Evolutionary conservation across 1,139 yeast species (phyloP).

Genomic region (Geotrichum macrosporum): DNA sequence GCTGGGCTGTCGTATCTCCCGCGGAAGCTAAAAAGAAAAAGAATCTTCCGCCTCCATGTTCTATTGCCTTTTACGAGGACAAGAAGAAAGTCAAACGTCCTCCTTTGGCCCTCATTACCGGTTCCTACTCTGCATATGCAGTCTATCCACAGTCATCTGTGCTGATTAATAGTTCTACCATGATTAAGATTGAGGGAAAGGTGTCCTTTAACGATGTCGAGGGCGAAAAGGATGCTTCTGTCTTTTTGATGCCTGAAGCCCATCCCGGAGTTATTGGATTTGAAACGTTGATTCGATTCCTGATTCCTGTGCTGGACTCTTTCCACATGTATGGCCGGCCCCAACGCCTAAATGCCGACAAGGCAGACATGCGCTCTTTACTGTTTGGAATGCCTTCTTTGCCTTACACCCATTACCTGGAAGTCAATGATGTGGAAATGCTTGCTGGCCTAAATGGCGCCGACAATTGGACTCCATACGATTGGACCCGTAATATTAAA

Average conservation of each 20-base stretch:
- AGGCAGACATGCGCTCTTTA: slow-evolving; percentile 70
- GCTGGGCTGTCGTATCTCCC: slow-evolving; percentile 90
- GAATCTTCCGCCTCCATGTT: slow-evolving; percentile 40
- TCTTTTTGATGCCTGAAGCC: slow-evolving; percentile 91
- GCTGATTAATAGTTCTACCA: slow-evolving; percentile 78
- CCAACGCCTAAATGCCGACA: slow-evolving; percentile 78
- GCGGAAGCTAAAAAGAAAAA: slow-evolving; percentile 43
- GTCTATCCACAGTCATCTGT: slow-evolving; percentile 83
- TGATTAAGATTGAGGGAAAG: slow-evolving; percentile 81
- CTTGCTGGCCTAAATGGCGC: slow-evolving; percentile 43
- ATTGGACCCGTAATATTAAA: slow-evolving; percentile 68
- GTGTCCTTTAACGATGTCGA: slow-evolving; percentile 58
- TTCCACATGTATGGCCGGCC: slow-evolving; percentile 92
- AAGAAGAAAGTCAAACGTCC: slow-evolving; percentile 54
- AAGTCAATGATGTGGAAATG: slow-evolving; percentile 50
- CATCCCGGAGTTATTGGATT: slow-evolving; percentile 93
- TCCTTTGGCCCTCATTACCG: slow-evolving; percentile 73
- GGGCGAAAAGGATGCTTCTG: slow-evolving; percentile 68
- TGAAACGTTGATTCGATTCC: slow-evolving; percentile 83
- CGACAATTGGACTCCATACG: slow-evolving; percentile 57
- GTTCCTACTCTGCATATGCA: slow-evolving; percentile 76
- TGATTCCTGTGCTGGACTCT: slow-evolving; percentile 80
- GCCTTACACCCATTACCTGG: slow-evolving; percentile 80
- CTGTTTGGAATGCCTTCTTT: slow-evolving; percentile 88
- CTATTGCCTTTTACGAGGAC: slow-evolving; percentile 40